Conservation (phyloP, 2,329 filamentous ascomycete genomes). For the Geosmithia flava region DNA sequence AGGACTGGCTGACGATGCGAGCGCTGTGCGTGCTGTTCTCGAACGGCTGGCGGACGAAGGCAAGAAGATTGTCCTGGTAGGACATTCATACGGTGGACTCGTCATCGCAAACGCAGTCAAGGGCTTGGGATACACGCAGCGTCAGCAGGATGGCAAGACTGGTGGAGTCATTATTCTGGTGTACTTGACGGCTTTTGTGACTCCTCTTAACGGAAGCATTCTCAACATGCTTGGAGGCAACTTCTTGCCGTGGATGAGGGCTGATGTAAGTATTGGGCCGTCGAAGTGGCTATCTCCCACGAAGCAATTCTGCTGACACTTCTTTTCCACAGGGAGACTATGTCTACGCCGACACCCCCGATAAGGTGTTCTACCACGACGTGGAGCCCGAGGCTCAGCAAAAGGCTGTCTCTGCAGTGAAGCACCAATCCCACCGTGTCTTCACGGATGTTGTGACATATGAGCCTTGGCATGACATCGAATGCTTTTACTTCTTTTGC, state of each 20-base stretch:
- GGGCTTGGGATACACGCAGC: conserved; percentile 18
- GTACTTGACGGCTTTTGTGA: conserved; percentile 20
- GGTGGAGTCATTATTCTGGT: conserved; percentile 25
- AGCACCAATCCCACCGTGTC: conserved; percentile 2
- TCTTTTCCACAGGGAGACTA: conserved; percentile 1
- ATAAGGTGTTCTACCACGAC: conserved; percentile 12
- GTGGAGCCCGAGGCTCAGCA: conserved; percentile 5
- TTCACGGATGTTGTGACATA: conserved; percentile 10
- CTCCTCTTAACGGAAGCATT: conserved; percentile 12
- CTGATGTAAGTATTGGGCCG: conserved; percentile 7
- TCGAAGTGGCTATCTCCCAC: neutral
- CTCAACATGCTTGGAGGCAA: conserved; percentile 11
- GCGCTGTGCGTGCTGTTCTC: conserved; percentile 14
- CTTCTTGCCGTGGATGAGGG: conserved; percentile 14
- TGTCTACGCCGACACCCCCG: neutral
- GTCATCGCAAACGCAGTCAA: conserved; percentile 22
- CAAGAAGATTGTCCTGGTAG: conserved; percentile 26
- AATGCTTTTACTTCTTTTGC: conserved; percentile 11
- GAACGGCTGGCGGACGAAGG: conserved; percentile 16
- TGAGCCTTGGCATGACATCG: conserved; percentile 15
- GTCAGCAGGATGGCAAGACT: conserved; percentile 14
- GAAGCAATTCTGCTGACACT: conserved; percentile 2
- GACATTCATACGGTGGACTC: conserved; percentile 31
- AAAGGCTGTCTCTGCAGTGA: conserved; percentile 3
- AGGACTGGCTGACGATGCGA: conserved; percentile 16